These are phyloP conservation scores for Suhomyces sp. DNA, from an alignment of 805 yeast genomes.

Conservation along the genomic window DNA sequence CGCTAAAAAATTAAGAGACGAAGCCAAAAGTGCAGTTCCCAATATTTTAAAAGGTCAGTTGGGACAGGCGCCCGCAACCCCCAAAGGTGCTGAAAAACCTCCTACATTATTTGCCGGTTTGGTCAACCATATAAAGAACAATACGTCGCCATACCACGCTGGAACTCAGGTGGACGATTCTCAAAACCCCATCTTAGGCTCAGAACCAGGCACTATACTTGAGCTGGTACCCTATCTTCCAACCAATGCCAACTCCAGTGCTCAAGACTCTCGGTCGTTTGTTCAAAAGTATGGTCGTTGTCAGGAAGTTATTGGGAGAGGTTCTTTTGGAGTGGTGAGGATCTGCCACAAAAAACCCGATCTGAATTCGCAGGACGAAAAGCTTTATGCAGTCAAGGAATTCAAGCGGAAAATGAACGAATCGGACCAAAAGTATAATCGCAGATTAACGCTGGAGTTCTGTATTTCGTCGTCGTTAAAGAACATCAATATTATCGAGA, in stretches of 20 bases:
- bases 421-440: conserved; percentile 62
- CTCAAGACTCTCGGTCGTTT: conserved; percentile 52
- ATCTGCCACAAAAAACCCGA: conserved; percentile 67
- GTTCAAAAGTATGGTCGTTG: conserved; percentile 90
- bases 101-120: conserved; percentile 72
- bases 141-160: conserved; percentile 15
- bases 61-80: not conserved
- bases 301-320: conserved; percentile 91
- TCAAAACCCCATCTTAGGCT: not conserved
- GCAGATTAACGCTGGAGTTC: conserved; percentile 76
- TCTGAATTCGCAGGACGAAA: conserved; percentile 28
- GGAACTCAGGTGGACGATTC: not conserved
- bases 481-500: conserved; percentile 73
- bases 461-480: conserved; percentile 76
- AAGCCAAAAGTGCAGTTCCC: conserved; percentile 72
- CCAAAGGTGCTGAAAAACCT: conserved; percentile 39
- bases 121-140: conserved; percentile 53
- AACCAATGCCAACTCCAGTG: not conserved
- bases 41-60: conserved; percentile 45
- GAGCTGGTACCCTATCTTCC: not conserved
- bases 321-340: conserved; percentile 91
- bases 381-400: conserved; percentile 82
- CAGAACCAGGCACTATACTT: not conserved
- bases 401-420: conserved; percentile 64
- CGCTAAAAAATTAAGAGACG: conserved; percentile 65